phyloP scores from a whole-genome alignment of 225 moss, liverwort and hornwort genomes.

The Polytrichum commune region DNA sequence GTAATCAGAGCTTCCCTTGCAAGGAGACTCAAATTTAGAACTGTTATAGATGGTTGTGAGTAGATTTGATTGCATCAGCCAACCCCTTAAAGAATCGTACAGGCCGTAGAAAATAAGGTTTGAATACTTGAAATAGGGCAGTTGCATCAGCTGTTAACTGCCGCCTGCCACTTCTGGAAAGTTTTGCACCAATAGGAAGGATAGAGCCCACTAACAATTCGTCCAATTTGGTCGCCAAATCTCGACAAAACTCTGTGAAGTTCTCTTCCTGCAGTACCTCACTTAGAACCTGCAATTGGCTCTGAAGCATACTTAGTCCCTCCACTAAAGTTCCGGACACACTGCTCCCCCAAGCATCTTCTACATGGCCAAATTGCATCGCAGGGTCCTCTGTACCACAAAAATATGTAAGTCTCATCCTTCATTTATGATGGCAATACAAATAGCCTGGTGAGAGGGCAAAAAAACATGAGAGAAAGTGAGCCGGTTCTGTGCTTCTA shows the following conservation, averaged over 20 bases:
- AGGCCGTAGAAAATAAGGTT: conserved; percentile 73
- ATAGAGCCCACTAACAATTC: conserved; percentile 52
- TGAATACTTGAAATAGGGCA: conserved; percentile 73
- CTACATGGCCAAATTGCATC: conserved; percentile 17
- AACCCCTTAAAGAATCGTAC: conserved; percentile 76
- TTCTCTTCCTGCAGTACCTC: conserved; percentile 59
- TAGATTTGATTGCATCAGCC: conserved; percentile 54
- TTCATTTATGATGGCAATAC: no score
- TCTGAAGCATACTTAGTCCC: conserved; percentile 67
- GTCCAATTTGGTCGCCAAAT: conserved; percentile 67
- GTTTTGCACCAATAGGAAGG: conserved; percentile 49
- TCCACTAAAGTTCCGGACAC: conserved; percentile 71
- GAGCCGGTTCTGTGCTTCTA: no score
- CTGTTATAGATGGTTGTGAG: conserved; percentile 25
- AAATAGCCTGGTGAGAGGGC: no score
- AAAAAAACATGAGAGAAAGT: no score
- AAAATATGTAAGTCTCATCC: background rate
- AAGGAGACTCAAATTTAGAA: background rate
- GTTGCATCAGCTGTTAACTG: conserved; percentile 77
- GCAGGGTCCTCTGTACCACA: conserved; percentile 23
- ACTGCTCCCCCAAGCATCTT: conserved; percentile 20
- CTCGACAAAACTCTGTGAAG: conserved; percentile 73
- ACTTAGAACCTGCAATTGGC: conserved; percentile 54
- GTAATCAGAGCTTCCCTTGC: no score
- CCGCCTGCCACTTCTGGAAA: conserved; percentile 65